Evolutionary conservation across 768 basidiomycete species (phyloP), one percentile per base, ranked within the genome.

Genomic region (Boletus sp.): DNA sequence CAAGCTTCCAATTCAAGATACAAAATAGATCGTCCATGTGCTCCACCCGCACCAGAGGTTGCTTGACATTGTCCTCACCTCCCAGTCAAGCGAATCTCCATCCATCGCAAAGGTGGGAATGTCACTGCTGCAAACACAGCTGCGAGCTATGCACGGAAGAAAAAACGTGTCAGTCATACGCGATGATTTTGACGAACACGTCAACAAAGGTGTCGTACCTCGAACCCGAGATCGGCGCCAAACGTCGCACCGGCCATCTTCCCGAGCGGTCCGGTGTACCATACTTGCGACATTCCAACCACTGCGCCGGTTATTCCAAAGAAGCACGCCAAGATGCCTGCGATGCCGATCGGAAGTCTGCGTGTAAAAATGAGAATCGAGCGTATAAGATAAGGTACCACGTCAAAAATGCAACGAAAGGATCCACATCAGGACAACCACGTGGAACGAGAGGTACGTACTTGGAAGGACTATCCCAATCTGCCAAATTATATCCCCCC

Each of bases 221-320:
- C 82, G 54, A 83, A 83, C 33, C 82, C 82, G 30, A 83, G 71
- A 61, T 83, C 82, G 1, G 79, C 81, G 32, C 82, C 81, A 40
- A 65, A 76, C 11, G 37, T 24, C 3, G 66, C 73, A 12, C 80
- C 80, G 5, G 80, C 77, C 45, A 74, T 55, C 47, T 63, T 64
- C 4, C 74, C 83, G 4, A 83, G 62, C 0, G 81, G 82, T 1
- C 83, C 83, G 2, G 75, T 78, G 54, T 81, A 83, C 80, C 81
- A 81, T 7, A 70, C 72, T 56, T 80, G 75, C 8, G 81, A 76
- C 82, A 83, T 84, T 1, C 80, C 78, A 6, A 82, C 67, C 1
- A 83, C 77, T 0, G 81, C 81, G 1, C 80, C 80, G 0, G 64
- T 76, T 5, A 78, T 75, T 10, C 82, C 82, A 51, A 74, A 80